These are phyloP conservation scores for Deakozyma indianensis DNA, from an alignment of 805 yeast genomes.

Conservation along the genomic window DNA sequence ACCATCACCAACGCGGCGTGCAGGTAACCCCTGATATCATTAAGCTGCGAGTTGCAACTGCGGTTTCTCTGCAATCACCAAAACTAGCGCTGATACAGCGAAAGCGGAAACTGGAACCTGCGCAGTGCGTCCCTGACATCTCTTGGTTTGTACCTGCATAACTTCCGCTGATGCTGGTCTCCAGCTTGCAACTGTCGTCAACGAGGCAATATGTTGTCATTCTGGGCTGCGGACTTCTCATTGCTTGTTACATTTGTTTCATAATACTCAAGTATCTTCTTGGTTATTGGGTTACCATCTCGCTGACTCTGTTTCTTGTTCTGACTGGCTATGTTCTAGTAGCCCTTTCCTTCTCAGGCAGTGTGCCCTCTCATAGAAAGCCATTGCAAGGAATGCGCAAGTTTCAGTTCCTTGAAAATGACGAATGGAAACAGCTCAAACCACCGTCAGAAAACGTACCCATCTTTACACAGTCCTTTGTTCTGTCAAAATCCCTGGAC, in stretches of 20 bases:
- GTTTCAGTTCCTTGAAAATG: background rate
- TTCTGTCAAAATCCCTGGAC: slow-evolving; percentile 39
- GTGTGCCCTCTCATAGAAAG: background rate
- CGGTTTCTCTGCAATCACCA: no score
- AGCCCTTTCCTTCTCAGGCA: background rate
- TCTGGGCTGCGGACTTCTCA: background rate
- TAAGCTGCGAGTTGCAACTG: no score
- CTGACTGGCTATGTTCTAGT: background rate
- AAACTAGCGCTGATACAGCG: no score
- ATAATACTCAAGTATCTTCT: background rate
- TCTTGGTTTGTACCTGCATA: no score
- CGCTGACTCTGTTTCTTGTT: background rate
- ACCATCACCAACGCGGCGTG: no score
- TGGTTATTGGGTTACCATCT: background rate
- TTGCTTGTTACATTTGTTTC: background rate
- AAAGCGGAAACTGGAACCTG: no score
- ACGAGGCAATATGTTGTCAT: background rate
- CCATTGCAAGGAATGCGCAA: background rate
- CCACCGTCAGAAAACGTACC: slow-evolving; percentile 3
- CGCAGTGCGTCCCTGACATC: no score
- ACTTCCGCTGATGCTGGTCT: no score
- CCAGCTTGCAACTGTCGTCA: background rate
- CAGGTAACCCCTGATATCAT: no score
- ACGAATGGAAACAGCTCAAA: background rate
- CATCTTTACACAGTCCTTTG: slow-evolving; percentile 33